Evolutionary conservation across 2,329 filamentous ascomycete species (phyloP).

Genomic region (Arthrobotrys megalospora): DNA sequence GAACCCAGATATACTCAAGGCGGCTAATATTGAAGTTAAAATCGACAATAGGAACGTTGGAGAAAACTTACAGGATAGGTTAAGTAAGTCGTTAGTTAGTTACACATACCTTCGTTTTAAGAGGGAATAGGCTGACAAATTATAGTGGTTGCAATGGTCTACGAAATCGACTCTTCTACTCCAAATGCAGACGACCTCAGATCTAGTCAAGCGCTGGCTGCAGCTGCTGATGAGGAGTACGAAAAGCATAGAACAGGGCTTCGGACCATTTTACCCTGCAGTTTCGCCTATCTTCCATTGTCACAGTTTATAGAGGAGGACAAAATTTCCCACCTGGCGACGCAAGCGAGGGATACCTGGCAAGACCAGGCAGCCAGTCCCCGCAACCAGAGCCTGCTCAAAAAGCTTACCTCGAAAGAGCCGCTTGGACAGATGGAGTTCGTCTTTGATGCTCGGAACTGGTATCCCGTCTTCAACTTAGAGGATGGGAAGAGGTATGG

Average conservation of each 20-base stretch:
- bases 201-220: conserved; percentile 63
- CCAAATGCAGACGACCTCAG: conserved; percentile 68
- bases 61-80: conserved; percentile 70
- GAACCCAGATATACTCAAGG: conserved; percentile 68
- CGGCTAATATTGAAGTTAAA: conserved; percentile 69
- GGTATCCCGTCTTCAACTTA: conserved; percentile 67
- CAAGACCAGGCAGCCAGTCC: conserved; percentile 62
- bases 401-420: conserved; percentile 66
- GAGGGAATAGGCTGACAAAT: conserved; percentile 12
- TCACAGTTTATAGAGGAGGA: conserved; percentile 34
- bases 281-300: conserved; percentile 69
- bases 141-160: conserved; percentile 69
- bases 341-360: conserved; percentile 56
- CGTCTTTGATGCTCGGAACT: conserved; percentile 71
- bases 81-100: conserved; percentile 64
- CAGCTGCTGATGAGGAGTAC: conserved; percentile 66
- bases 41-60: conserved; percentile 70
- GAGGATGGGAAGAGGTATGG: conserved; percentile 69
- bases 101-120: background rate
- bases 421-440: conserved; percentile 70
- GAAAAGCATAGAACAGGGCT: conserved; percentile 66
- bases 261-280: conserved; percentile 68
- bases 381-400: conserved; percentile 64
- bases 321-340: conserved; percentile 17
- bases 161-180: conserved; percentile 69